Base-by-base conservation (phyloP, 163 green algal genomes). In the Coccomyxa subellipsoidea region DNA sequence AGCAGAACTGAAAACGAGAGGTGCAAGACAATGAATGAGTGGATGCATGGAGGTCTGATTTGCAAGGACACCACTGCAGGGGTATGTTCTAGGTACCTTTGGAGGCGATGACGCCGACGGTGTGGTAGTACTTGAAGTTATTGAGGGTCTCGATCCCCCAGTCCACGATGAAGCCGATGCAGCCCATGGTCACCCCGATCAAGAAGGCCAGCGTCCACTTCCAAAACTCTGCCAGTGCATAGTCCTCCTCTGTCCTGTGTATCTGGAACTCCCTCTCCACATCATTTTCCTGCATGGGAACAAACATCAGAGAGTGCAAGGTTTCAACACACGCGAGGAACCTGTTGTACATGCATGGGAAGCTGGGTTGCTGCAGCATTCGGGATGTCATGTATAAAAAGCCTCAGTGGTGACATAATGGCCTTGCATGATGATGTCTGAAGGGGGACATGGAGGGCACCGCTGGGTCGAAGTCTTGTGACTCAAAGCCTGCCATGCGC, bases 101-200 rank as follows among this genome's bases (percentile, higher is more conserved):
- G 38, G 75, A 79, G 75, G 29, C 23, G 40, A 87, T 77, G 7
- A 76, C 35, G 3, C 8, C 32, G 6, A 75, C 38, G 3, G 82
- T 85, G 12, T 79, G 40, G 4, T 25, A n/a, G 31, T 85, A 88
- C 70, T 86, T 88, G 69, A 78, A 76, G 36, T 84, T 69, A 77
- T 91, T 89, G 15, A 91, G 80, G 34, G 69, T 54, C 2, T 82
- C 81, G 21, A 91, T 89, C 36, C 83, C 87, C 85, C 82, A 88
- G 81, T 91, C 87, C 9, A 91, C 87, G 15, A 75, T 66, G 66
- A 91, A 91, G 40, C 82, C 87, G 15, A 88, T 76, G 54, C 73
- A 77, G 9, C 87, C 87, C 87, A 91, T 91, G 27, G 80, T 59
- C 2, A 87, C 76, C 0, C 87, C 87, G 21, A 91, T 91, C 31